Base-by-base conservation (phyloP, 179 eudicot species). In the Beta corolliflora region DNA sequence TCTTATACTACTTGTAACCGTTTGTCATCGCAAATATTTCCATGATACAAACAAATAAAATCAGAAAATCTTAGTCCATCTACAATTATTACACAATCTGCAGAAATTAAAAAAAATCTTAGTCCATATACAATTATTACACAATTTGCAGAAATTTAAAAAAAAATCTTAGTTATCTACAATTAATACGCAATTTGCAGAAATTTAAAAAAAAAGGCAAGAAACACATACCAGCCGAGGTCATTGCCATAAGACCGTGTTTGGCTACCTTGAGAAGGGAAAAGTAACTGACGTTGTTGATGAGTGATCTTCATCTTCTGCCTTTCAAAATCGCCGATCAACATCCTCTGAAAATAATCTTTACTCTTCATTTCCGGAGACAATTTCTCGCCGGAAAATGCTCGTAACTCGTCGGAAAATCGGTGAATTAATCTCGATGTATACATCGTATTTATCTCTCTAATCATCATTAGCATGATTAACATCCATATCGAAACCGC, bases 341-440 rank as follows among this genome's bases (percentile, higher is more conserved):
- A 77, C 31, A 93, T 78, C 86, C 84, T 77, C 78, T 82, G 82
- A 73, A 91, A 92, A 77, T 92, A 93, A 75, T 89, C 95, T 84
- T 81, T 79, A 52, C 91, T 95, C 82, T 84, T 72, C 61, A 87
- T 31, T 84, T 81, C 86, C 83, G 93, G 93, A 92, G 83, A 81
- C 18, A 50, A 16, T 41, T 60, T 82, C 66, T 73, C 78, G 63
- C 83, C 89, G 84, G 88, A 83, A 83, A 84, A 75, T 9, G 80
- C 81, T 81, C 77, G 86, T 59, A 83, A 59, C 78, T 95, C 98
- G 67, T 88, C 97, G 59, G 99, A 95, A 79, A 88, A 94, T 19
- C 97, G 85, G 85, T 95, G 98, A 21, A 95, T 76, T 7, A 95
- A 82, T 85, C 88, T 88, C 10, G 92, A 88, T 1, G 97, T 88